Evolutionary conservation across 805 yeast genomes (phyloP), one percentile per base, ranked within the genome.

Genomic region (Zygotorulaspora danielsina): DNA sequence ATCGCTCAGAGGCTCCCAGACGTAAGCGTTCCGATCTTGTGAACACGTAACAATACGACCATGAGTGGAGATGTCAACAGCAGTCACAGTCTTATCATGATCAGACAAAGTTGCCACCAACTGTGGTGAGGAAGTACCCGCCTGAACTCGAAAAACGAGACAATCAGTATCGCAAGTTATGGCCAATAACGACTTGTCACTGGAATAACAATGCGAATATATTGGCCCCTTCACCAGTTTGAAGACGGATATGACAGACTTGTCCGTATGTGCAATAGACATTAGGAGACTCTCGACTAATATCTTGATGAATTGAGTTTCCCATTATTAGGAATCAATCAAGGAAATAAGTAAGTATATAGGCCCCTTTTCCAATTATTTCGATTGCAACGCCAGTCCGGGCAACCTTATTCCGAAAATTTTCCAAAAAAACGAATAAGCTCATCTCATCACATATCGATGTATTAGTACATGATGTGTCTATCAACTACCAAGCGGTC

Each of bases 21-120:
- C 99, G 50, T 89, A 76, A 10, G 97, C 97, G 54, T 93, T 93
- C 65, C 99, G 76, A 65, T 93, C 99, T 67, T 93, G 97, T 7
- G 97, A 88, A 61, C 97, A 88, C 21, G 97, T 93, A 55, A 93
- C 93, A 51, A 93, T 87, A 61, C 83, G 80, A 34, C 96, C 96
- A 50, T 84, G 86, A 24, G 73, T 65, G 26, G 96, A 83, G 54
- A 94, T 81, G 61, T 93, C 99, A 27, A 93, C 86, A 0, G 97
- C 89, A 11, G 98, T 93, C 34, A 93, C 89, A 3, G 89, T 78
- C 63, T 90, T 89, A 63, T 90, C 97, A 62, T 90, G 97, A 49
- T 87, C 95, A 32, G 73, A 66, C 55, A 90, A 73, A 4, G 74
- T 73, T 11, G 93, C 72, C 41, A 85, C 65, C 43, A 84, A 70